Base-by-base conservation (phyloP, 1,284 basidiomycete genomes). In the Rhodotorula sp. region DNA sequence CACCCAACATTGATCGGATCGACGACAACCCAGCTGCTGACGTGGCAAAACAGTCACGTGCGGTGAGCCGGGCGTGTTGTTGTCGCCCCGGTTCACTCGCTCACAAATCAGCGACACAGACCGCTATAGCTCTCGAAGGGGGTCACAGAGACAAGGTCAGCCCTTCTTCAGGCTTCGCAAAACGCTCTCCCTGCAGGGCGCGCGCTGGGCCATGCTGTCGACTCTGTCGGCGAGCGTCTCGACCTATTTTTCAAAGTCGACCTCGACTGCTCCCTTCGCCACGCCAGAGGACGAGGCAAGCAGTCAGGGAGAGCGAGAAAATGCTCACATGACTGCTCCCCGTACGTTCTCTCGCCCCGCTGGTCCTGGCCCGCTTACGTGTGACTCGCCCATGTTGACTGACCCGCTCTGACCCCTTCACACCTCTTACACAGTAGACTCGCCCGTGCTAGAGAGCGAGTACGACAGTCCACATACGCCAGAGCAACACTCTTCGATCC, bases 391-490 rank as follows among this genome's bases (percentile, higher is more conserved):
- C 12, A 51, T 51, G 53, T 54, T 54, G 53, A 54, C 17, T 29
- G 53, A 54, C 26, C 14, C 24, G 37, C 51, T 30, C 61, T 44
- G 61, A 62, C 61, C 61, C 42, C 49, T 56, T 57, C 29, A 10
- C 29, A 57, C 62, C 33, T 57, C 2, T 18, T 48, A 6, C n/a
- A 22, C 46, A 12, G 17, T 20, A 45, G 6, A 12, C 3, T 20
- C 45, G 46, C n/a, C 46, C 6, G 26, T 29, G 15, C 57, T 15
- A 17, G 51, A 30, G 6, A 56, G 54, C 30, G 6, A 30, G 22
- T 29, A 4, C n/a, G 26, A 42, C 53, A 20, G 5, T 1, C 68
- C 64, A 2, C 60, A 49, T n/a, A 67, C 69, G 17, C 65, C 69
- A 0, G 54, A 51, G 1, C 64, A 67, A 1, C 54, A 30, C 29